Evolutionary conservation across 2,329 filamentous ascomycete genomes (phyloP).

Genomic region (Geosmithia morbida): DNA sequence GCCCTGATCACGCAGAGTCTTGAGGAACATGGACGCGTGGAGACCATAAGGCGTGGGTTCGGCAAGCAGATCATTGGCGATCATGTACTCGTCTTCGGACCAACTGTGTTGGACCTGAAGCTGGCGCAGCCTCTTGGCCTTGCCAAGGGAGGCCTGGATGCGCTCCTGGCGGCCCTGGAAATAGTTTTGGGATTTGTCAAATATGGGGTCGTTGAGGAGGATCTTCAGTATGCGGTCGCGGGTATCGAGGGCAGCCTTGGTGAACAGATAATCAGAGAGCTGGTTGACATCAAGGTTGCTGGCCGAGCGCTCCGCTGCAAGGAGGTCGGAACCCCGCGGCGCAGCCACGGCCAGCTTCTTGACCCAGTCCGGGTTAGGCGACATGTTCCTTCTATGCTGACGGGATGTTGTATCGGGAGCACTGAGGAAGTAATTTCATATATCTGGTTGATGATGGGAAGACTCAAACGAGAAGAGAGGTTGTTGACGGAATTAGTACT

Average conservation of each 20-base stretch:
- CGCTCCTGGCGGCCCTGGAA: constrained; percentile 55
- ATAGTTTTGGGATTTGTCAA: constrained; percentile 69
- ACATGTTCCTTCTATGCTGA: background rate
- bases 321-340: constrained; percentile 54
- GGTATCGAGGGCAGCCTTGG: constrained; percentile 45
- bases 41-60: constrained; percentile 39
- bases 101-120: constrained; percentile 55
- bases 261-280: constrained; percentile 55
- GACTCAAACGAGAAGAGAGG: background rate
- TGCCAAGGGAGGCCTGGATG: constrained; percentile 53
- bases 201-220: constrained; percentile 53
- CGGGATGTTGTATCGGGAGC: background rate
- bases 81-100: constrained; percentile 46
- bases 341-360: constrained; percentile 28
- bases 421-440: no score
- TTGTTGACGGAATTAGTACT: background rate
- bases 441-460: background rate
- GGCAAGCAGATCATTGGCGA: constrained; percentile 54
- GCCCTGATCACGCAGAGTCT: constrained; percentile 2
- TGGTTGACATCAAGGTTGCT: constrained; percentile 54
- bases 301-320: constrained; percentile 51
- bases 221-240: constrained; percentile 47
- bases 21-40: constrained; percentile 4
- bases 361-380: constrained; percentile 15
- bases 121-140: constrained; percentile 56